Conservation (phyloP, 306 rosid species). For the Casuarina equisetifolia region DNA sequence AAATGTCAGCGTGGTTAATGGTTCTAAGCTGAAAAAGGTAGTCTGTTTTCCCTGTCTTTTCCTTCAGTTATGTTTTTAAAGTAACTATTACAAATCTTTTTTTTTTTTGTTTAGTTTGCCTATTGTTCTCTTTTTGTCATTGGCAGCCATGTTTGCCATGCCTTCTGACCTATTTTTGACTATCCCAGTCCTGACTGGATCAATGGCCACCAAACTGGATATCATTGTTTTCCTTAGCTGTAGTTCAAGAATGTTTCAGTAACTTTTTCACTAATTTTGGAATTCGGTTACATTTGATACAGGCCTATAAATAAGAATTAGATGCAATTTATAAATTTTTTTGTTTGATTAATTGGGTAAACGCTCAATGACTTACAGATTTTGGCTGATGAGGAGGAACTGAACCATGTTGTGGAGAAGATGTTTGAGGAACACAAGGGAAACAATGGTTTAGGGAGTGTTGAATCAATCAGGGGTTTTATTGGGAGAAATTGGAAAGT, state of each 20-base stretch:
- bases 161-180: neutral
- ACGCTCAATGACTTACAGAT: conserved; percentile 48
- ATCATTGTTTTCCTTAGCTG: neutral
- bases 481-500: conserved; percentile 58
- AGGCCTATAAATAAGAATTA: neutral
- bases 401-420: conserved; percentile 47
- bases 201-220: neutral
- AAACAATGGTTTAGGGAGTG: conserved; percentile 37
- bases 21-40: conserved; percentile 81
- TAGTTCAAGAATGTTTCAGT: neutral
- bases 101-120: neutral
- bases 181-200: neutral
- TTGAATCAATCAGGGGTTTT: conserved; percentile 51
- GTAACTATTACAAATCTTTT: neutral
- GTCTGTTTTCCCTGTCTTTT: neutral
- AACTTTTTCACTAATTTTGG: neutral
- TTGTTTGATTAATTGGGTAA: neutral
- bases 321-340: neutral
- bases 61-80: neutral
- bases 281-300: neutral
- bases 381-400: conserved; percentile 65
- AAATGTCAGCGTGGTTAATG: conserved; percentile 61
- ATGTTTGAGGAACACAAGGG: conserved; percentile 45
- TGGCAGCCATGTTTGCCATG: neutral
- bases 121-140: conserved; percentile 12